Evolutionary conservation across 2,329 filamentous ascomycete species (phyloP).

Genomic region (Lecanicillium sp.): DNA sequence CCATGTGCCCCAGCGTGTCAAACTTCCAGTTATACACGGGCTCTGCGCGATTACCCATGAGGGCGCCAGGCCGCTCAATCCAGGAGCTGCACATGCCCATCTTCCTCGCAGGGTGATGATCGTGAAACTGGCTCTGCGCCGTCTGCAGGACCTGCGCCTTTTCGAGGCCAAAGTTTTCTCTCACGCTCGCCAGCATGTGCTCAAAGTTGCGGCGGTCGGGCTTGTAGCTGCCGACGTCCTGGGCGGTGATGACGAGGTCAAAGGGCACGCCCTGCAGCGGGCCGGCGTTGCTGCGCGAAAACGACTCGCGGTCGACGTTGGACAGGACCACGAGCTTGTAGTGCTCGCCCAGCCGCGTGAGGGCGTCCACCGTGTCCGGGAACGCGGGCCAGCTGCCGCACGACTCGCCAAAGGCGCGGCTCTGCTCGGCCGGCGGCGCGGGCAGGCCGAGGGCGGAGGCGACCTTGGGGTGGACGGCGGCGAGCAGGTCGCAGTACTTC

Average conservation of each 20-base stretch:
- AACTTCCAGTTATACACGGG: conserved; percentile 46
- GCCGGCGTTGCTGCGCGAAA: conserved; percentile 33
- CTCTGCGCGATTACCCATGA: conserved; percentile 33
- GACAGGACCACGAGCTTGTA: conserved; percentile 53
- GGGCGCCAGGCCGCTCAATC: conserved; percentile 44
- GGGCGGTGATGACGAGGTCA: conserved; percentile 58
- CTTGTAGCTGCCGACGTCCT: conserved; percentile 67
- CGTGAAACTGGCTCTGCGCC: conserved; percentile 63
- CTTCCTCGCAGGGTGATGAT: conserved; percentile 57
- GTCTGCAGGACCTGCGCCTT: conserved; percentile 54
- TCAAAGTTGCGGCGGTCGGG: conserved; percentile 59
- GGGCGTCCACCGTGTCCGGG: conserved; percentile 47
- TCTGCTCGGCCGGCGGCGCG: conserved; percentile 27
- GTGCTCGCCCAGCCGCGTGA: conserved; percentile 37
- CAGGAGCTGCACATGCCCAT: conserved; percentile 51
- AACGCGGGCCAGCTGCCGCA: conserved; percentile 52
- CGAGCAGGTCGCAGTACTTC: conserved; percentile 53
- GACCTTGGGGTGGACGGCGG: conserved; percentile 36
- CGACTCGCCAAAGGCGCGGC: conserved; percentile 41
- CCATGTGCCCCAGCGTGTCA: conserved; percentile 48
- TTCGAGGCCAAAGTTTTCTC: conserved; percentile 46
- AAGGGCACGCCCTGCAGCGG: conserved; percentile 43
- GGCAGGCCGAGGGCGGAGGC: conserved; percentile 34
- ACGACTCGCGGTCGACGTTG: conserved; percentile 49
- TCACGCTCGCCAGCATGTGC: conserved; percentile 49